Evolutionary conservation across 2,329 filamentous ascomycete species (phyloP), one percentile per base, ranked within the genome.

Genomic region (Fusarium secorum): DNA sequence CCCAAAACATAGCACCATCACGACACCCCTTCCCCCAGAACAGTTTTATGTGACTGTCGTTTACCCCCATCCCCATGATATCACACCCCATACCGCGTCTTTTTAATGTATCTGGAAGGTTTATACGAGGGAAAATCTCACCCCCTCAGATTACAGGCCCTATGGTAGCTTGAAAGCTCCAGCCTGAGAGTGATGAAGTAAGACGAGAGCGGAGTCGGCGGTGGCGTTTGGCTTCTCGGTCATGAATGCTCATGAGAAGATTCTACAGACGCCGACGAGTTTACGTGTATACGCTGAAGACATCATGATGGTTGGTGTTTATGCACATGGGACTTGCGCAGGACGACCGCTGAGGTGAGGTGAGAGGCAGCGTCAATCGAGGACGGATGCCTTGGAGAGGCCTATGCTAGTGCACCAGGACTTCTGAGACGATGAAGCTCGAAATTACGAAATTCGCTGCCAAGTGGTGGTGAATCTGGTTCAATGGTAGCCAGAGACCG

Each of bases 141-240:
- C 57, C 69, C 73, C 68, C 63, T 69, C 68, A 66, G 73, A 73
- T 72, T 75, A 74, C 77, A 85, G 85, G 86, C 79, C 84, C 81
- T 83, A 84, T 88, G 87, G 86, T 88, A 85, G 87, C 87, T 89
- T 89, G 82, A 89, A 88, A 88, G 87, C 86, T 88, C 87, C 87
- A 88, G 86, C 85, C 86, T 85, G 79, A 74, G 68, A 78, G 78
- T 75, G 73, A 79, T 73, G 71, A 73, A 69, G 66, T 66, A 66
- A 74, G 61, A 65, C 69, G 48, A 73, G 67, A 65, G 60, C 66
- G 66, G 70, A 73, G 63, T 65, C 59, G 64, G 72, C 65, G 64
- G 67, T 73, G 73, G 68, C 68, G 57, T 48, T 63, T 41, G 59
- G 70, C 64, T 64, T 58, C 68, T 68, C 56, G 48, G 58, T 53